Base-by-base conservation (phyloP, 768 basidiomycete genomes). In the Mycena capillaripes region DNA sequence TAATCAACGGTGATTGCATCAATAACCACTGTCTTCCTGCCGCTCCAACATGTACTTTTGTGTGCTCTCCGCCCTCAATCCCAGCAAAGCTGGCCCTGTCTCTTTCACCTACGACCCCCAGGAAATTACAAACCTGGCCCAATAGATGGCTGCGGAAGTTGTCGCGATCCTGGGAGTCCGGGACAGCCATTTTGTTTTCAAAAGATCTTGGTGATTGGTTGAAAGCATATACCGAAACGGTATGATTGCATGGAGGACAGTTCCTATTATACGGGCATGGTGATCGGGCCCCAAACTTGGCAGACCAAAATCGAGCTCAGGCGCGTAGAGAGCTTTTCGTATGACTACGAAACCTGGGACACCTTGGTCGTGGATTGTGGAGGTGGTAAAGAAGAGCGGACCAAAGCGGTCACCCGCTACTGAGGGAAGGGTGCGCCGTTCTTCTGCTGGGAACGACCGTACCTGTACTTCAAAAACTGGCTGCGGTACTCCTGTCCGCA, bases 361-460 rank as follows among this genome's bases (percentile, higher is more conserved):
- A 57, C 14, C 5, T 4, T 57, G 16, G 29, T 57, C 1, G 55
- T 57, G 34, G 12, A 57, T 10, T 32, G 55, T 21, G 55, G 21
- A 2, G 55, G 34, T 34, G 55, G 55, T 1, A 50, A 50, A 17
- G 30, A 57, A n/a, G 55, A 32, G n/a, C 55, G 55, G 19, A 32
- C 21, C 21, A 16, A 34, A 30, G 55, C 29, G 7, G 10, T 36
- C 30, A 57, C 55, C 1, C 29, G 19, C 30, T 56, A 56, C 17
- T 27, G 55, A 21, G 55, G 30, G 21, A 57, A 57, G 30, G 34
- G 30, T n/a, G 30, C 55, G 6, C 5, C 29, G 17, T 53, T 59
- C 36, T 61, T 61, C 14, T 61, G 59, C 38, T 61, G 59, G 59
- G 59, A 61, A 29, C 25, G 59, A 32, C 59, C 59, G 17, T 61